Base-by-base conservation (phyloP, 2,329 filamentous ascomycete genomes). In the Exophiala sp. region DNA sequence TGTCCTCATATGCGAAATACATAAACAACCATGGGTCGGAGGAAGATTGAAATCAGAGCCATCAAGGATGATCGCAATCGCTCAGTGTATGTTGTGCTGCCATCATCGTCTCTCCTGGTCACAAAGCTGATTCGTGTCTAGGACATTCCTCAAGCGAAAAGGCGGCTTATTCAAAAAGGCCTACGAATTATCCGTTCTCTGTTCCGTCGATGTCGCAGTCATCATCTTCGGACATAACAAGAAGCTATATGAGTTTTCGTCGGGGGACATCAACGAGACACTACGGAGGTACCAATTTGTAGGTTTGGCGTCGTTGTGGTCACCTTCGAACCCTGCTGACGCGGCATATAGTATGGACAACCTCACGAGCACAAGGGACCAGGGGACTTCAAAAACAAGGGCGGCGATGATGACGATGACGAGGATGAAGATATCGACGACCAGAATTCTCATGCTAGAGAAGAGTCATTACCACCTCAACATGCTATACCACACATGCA, bases 41-140 rank as follows among this genome's bases (percentile, higher is more conserved):
- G 94, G 82, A 99, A 99, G 84, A 99, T 99, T 71, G 94, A 97
- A 79, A 97, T 99, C 80, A 96, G 96, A 77, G 90, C 92, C 65
- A 97, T 97, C 81, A 96, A 96, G 76, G 91, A 96, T 84, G 91
- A 96, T 75, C 85, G 91, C 68, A 96, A 96, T 71, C 90, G 91
- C 71, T 96, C 91, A 67, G 91, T 96, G 91, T 96, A 90, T 74
- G 89, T 79, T 32, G 32, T 36, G 52, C 48, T 40, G 29, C 50
- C 21, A 12, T 9, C 32, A 18, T 18, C 11, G 34, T 43, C 47
- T 47, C 34, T 45, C 12, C 24, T 21, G 41, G 50, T 24, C 43
- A 34, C 42, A 6, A 24, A 18, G 44, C 47, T 54, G 42, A 58
- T 14, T 52, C 32, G 21, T 45, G 47, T 39, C 62, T 68, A 96